Evolutionary conservation across 2,329 filamentous ascomycete species (phyloP), one percentile per base, ranked within the genome.

Genomic region (Nakataea oryzae): DNA sequence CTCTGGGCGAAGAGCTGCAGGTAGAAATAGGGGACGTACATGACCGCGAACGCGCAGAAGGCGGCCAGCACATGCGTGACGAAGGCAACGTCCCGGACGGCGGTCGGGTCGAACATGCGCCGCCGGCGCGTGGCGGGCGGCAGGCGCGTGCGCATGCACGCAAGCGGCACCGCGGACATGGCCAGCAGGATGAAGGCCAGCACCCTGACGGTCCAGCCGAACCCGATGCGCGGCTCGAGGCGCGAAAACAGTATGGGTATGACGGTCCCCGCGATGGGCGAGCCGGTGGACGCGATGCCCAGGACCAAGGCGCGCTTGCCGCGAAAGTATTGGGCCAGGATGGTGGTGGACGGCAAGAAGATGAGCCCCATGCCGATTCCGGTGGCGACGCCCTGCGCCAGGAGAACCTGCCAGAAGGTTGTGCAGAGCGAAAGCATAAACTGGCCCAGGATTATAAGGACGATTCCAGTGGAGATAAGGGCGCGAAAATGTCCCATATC

Each of bases 111-210:
- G 29, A 79, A 27, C 14, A 66, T 50, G 14, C 66, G 54, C 34
- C 27, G n/a, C 14, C 14, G 28, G 17, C 21, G 1, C 24, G 28
- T 27, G 34, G 24, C 29, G 29, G 57, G 57, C 3, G 61, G 28
- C 28, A 59, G 13, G 29, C 75, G 71, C 3, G 70, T 70, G 62
- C 69, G 71, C 75, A 80, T 78, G 56, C 76, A 73, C 4, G 67
- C 65, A 7, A 76, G 58, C 1, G 76, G 74, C 6, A 80, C 62
- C n/a, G 69, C 62, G 54, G 74, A 70, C 27, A 77, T 69, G 1
- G 60, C 76, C 17, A 78, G 72, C 21, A 81, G 70, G 61, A 73
- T 67, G 69, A 86, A 87, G 32, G 83, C 83, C 61, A 86, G 75
- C 24, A 69, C 68, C n/a, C 74, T 72, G 65, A 80, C 75, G 3